These are phyloP conservation scores for Strombidium stylifer DNA, from an alignment of 73 alveolate genomes.

Conservation along the genomic window DNA sequence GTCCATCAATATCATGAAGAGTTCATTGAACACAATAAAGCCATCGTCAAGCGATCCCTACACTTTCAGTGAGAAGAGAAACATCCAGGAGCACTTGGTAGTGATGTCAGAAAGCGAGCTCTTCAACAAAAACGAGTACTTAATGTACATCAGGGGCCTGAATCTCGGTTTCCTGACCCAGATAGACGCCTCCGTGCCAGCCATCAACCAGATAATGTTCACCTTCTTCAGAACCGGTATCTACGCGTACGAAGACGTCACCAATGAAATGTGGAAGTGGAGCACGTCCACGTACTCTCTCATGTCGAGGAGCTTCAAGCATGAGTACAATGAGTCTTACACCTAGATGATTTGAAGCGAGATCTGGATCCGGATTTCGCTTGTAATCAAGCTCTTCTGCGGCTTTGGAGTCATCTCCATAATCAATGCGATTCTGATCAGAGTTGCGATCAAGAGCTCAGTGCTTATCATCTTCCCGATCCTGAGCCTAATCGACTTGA, in stretches of 20 bases:
- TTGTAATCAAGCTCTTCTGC: not conserved
- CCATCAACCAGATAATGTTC: constrained; percentile 8
- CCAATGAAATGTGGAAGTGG: constrained; percentile 29
- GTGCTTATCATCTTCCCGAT: no score
- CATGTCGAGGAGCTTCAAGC: constrained; percentile 4
- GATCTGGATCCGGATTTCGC: not conserved
- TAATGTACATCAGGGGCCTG: no score
- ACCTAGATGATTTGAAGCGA: not conserved
- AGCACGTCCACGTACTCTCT: not conserved
- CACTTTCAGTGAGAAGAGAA: not conserved
- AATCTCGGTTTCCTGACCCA: no score
- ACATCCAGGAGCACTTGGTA: constrained; percentile 25
- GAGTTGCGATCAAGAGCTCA: no score
- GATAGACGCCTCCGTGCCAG: constrained; percentile 8
- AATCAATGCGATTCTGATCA: constrained; percentile 27
- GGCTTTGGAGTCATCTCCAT: constrained; percentile 12
- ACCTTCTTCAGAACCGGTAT: constrained; percentile 14
- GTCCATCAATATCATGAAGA: no score
- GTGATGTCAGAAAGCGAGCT: constrained; percentile 10
- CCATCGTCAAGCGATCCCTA: no score
- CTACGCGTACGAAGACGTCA: constrained; percentile 5
- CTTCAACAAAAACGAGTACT: no score
- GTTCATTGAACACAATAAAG: no score
- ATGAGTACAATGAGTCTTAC: constrained; percentile 7
- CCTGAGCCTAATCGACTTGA: no score